Conservation (phyloP, 2,329 filamentous ascomycete genomes). For the Curvularia sp. region DNA sequence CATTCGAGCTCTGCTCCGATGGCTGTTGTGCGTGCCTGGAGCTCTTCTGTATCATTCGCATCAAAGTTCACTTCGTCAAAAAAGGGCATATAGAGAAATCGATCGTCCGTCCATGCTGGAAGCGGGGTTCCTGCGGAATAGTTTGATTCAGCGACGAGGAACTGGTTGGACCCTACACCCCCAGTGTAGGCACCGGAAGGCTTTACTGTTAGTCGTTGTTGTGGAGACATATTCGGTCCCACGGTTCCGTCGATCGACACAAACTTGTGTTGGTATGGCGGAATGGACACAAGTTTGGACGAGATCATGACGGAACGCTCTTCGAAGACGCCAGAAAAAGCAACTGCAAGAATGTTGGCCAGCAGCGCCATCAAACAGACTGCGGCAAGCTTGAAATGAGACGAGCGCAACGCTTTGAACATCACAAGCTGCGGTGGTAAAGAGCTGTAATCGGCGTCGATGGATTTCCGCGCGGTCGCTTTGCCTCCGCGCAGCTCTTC, state of each 20-base stretch:
- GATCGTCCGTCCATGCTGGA: slow-evolving; percentile 59
- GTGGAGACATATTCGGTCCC: slow-evolving; percentile 1
- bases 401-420: slow-evolving; percentile 54
- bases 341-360: slow-evolving; percentile 62
- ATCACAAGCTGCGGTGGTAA: slow-evolving; percentile 63
- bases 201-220: background rate
- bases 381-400: slow-evolving; percentile 57
- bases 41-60: too few species aligned
- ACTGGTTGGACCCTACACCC: slow-evolving; percentile 47
- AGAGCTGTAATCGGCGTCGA: slow-evolving; percentile 61
- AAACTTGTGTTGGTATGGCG: slow-evolving; percentile 30
- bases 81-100: slow-evolving; percentile 60
- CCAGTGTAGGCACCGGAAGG: slow-evolving; percentile 39
- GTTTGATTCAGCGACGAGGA: slow-evolving; percentile 58
- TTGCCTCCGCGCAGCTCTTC: slow-evolving; percentile 57
- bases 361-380: slow-evolving; percentile 60
- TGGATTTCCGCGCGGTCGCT: slow-evolving; percentile 38
- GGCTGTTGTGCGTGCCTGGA: too few species aligned
- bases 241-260: slow-evolving; percentile 38
- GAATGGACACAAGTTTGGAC: too few species aligned
- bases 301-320: too few species aligned
- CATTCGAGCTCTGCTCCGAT: too few species aligned
- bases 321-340: slow-evolving; percentile 61
- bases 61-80: too few species aligned
- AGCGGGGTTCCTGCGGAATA: slow-evolving; percentile 53